These are phyloP conservation scores for Ogataea minuta DNA, from an alignment of 805 yeast species.

Conservation along the genomic window DNA sequence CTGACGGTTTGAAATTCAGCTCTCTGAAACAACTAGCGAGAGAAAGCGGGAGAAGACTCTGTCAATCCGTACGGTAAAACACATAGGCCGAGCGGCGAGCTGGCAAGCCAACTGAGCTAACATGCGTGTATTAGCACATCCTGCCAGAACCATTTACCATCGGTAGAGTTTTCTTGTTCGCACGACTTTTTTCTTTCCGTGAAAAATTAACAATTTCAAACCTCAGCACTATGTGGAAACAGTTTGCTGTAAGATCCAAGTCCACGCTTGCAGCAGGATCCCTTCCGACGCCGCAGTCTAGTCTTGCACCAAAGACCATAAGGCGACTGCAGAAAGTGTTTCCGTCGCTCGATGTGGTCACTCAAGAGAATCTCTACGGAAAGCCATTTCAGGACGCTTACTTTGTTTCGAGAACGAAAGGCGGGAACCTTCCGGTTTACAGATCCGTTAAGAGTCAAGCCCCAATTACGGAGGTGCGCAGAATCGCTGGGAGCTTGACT, in stretches of 20 bases:
- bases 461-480: slow-evolving; percentile 70
- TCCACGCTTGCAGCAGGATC: slow-evolving; percentile 14
- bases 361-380: slow-evolving; percentile 24
- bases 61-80: no score
- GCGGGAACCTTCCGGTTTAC: slow-evolving; percentile 81
- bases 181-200: background rate
- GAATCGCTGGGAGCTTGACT: slow-evolving; percentile 63
- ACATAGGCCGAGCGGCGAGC: no score
- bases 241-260: slow-evolving; percentile 16
- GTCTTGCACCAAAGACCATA: slow-evolving; percentile 2
- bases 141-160: no score
- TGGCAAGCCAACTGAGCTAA: no score
- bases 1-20: no score
- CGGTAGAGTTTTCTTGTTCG: no score
- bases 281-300: background rate
- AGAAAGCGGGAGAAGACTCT: no score
- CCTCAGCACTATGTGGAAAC: slow-evolving; percentile 5
- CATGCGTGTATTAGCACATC: no score
- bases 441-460: slow-evolving; percentile 60
- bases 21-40: no score
- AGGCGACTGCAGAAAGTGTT: slow-evolving; percentile 21
- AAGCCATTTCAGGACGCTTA: slow-evolving; percentile 41
- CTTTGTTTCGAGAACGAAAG: slow-evolving; percentile 47
- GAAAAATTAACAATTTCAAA: slow-evolving; percentile 2
- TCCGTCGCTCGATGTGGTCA: slow-evolving; percentile 28